Conservation (phyloP, 352 stramenopile genomes). For the Phytopythium montanum region DNA sequence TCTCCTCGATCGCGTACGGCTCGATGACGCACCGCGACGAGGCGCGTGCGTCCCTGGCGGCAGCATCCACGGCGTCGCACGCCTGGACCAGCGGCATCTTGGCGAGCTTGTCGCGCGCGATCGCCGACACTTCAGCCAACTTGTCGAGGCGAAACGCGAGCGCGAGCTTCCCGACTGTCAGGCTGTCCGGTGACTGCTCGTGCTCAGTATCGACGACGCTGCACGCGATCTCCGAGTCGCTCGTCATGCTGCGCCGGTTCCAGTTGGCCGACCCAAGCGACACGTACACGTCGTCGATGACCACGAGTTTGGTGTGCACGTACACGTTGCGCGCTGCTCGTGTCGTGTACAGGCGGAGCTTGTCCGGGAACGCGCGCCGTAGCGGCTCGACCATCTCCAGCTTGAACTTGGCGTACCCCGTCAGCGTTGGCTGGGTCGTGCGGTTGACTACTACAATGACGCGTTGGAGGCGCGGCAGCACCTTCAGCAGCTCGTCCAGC, state of each 20-base stretch:
- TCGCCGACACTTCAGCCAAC: conserved; percentile 43
- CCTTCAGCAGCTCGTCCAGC: conserved; percentile 34
- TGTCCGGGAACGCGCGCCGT: conserved; percentile 40
- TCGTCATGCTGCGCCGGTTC: conserved; percentile 87
- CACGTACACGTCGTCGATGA: conserved; percentile 83
- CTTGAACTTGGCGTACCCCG: conserved; percentile 61
- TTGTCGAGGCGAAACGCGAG: conserved; percentile 50
- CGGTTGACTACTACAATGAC: conserved; percentile 55
- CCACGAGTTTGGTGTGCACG: conserved; percentile 75
- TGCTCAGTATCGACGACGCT: conserved; percentile 46
- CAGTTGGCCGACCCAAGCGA: conserved; percentile 90
- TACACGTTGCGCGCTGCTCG: conserved; percentile 51
- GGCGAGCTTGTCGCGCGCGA: conserved; percentile 10
- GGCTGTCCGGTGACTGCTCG: conserved; percentile 22
- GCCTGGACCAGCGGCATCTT: conserved; percentile 18
- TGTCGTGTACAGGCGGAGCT: conserved; percentile 57
- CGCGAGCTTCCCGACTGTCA: conserved; percentile 37
- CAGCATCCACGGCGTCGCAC: conserved; percentile 29
- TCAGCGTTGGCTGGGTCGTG: conserved; percentile 26
- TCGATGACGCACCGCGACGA: conserved; percentile 26
- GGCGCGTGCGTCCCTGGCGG: conserved; percentile 6
- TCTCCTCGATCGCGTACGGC: conserved; percentile 22
- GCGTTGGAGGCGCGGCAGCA: conserved; percentile 38
- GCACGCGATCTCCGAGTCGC: conserved; percentile 58
- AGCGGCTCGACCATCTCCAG: conserved; percentile 62